Evolutionary conservation across 148 eudicot species (phyloP), one percentile per base, ranked within the genome.

Genomic region (Vaccinium darrowii): DNA sequence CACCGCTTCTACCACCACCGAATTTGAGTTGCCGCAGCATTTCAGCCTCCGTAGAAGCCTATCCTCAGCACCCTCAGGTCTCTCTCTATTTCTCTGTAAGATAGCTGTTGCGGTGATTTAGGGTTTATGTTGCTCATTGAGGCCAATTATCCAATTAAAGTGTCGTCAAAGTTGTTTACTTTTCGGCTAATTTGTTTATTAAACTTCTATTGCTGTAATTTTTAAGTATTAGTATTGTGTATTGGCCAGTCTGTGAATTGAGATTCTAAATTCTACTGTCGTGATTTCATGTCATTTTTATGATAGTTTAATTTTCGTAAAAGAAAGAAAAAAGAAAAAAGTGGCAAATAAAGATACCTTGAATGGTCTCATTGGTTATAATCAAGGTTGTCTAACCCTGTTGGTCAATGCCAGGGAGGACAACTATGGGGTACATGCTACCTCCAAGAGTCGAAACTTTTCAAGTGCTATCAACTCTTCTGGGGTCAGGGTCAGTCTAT

Each of bases 41-140:
- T 63, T 63, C 58, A 81, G 19, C 76, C 39, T 65, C 74, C 74
- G 57, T 23, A 54, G 84, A 81, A 21, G 25, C 84, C 54, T 65
- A 2, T 63, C 14, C 39, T 81, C 84, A 14, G 50, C 84, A 14
- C 21, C 84, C 25, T 65, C 84, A 65, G 76, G 84, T 81, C 0
- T n/a, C n/a, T 43, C 73, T 47, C 3, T 78, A 1, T 53, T n/a
- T n/a, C n/a, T n/a, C n/a, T n/a, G n/a, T n/a, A 1, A 27, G 49
- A 16, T 16, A 39, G 23, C n/a, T 65, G 30, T 11, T 81, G 1
- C 65, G n/a, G 3, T 36, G 27, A 57, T 79, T 16, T 30, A 8
- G 30, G 82, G 82, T 8, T 56, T 33, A n/a, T 27, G 12, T 50
- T 51, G 19, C 10, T 36, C 47, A 27, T 52, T 8, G 10, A 23